Conservation (phyloP, 345 rosid genomes). For the Kandelia obovata region DNA sequence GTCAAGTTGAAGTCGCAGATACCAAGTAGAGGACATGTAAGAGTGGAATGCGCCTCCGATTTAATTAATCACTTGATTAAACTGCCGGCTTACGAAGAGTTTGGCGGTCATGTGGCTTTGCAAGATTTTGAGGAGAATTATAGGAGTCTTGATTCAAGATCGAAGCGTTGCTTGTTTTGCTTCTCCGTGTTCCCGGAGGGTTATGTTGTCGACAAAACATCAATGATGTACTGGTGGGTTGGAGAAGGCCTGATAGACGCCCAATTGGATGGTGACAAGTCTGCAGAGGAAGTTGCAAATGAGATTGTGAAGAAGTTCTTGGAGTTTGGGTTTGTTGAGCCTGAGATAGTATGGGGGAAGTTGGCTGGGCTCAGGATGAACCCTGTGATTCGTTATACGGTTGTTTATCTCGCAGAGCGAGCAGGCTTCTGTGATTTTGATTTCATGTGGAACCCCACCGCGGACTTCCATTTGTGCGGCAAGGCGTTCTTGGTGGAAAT, state of each 20-base stretch:
- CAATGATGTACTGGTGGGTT: constrained; percentile 27
- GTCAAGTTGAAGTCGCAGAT: neutral
- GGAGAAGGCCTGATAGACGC: constrained; percentile 38
- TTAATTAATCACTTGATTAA: neutral
- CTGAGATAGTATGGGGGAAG: constrained; percentile 29
- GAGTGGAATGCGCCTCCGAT: neutral
- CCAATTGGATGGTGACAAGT: neutral
- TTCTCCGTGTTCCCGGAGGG: constrained; percentile 27
- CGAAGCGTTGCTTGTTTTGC: constrained; percentile 13
- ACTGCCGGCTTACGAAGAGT: neutral
- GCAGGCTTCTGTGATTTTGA: constrained; percentile 24
- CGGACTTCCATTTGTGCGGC: neutral
- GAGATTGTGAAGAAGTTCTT: neutral
- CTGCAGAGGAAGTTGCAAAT: neutral
- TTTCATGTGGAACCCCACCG: constrained; percentile 21
- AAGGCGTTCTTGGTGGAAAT: constrained; percentile 43
- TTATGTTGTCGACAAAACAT: constrained; percentile 16
- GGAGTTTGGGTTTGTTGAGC: constrained; percentile 26
- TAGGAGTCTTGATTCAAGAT: neutral
- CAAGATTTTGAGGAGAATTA: constrained; percentile 6
- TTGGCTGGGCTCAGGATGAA: constrained; percentile 37
- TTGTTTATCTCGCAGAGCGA: constrained; percentile 29
- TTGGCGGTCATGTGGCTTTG: neutral
- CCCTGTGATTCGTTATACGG: constrained; percentile 42
- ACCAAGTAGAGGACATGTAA: neutral